Evolutionary conservation across 305 asterid genomes (phyloP), one percentile per base, ranked within the genome.

Genomic region (Fraxinus xanthoxyloides): DNA sequence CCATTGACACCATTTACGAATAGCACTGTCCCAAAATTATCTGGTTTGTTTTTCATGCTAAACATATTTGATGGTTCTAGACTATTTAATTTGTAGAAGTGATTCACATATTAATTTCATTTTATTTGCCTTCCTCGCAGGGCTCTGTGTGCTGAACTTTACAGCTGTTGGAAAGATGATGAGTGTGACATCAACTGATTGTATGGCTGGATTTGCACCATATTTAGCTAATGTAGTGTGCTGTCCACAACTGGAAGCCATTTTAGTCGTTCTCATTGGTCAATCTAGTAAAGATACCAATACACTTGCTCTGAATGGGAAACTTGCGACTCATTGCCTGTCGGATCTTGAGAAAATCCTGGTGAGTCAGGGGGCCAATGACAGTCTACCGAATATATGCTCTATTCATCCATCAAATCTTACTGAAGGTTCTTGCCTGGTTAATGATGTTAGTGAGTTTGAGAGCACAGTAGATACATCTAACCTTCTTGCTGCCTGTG

Each of bases 201-300:
- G 99, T 83, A 90, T 90, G 84, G 97, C 97, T 46, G 93, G 90
- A 59, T 96, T 96, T 79, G 99, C 99, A 8, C 98, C 98, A 40
- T 86, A 87, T 82, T 88, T 96, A 67, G 99, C 98, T 21, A 94
- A 94, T 36, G 98, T 93, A 15, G 94, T 94, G 76, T 96, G 99
- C 88, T 96, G 99, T 85, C 99, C 99, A 0, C 99, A 96, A 86
- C 90, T 93, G 79, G 99, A 96, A 87, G 94, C 98, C 74, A 93
- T 96, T 2, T 84, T 96, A 81, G 90, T 89, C 73, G 84, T 94
- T 87, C 98, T 96, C 80, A 81, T 94, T 51, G 98, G 99, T n/a
- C 97, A 87, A 80, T 90, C 93, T 40, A 94, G 99, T 85, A 96
- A 90, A 85, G 63, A 82, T 13, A 91, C 97, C 51, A 86, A 88